These are phyloP conservation scores for Vitis hybrid DNA, from an alignment of 177 flowering plant genomes.

Conservation along the genomic window DNA sequence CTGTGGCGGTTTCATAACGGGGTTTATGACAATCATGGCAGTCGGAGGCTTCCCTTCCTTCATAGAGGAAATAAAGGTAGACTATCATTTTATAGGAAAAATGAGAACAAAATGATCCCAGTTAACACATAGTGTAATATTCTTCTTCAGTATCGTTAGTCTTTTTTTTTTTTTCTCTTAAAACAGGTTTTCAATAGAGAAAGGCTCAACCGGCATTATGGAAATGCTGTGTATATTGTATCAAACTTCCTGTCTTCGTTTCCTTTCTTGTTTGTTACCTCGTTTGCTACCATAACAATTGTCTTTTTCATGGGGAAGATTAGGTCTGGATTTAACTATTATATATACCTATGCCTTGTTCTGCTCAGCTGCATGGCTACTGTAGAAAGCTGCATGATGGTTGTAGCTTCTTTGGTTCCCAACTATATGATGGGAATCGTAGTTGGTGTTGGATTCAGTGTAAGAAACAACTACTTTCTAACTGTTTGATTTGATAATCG, in stretches of 20 bases:
- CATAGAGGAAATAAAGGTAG: slow-evolving; percentile 79
- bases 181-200: slow-evolving; percentile 58
- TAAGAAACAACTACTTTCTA: slow-evolving; percentile 26
- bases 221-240: slow-evolving; percentile 54
- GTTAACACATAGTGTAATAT: no score
- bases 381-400: slow-evolving; percentile 80
- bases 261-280: slow-evolving; percentile 57
- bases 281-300: slow-evolving; percentile 41
- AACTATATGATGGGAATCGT: slow-evolving; percentile 74
- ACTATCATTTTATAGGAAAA: no score
- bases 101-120: no score
- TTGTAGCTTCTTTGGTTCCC: slow-evolving; percentile 78
- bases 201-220: slow-evolving; percentile 70
- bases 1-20: slow-evolving; percentile 64
- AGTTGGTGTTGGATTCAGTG: slow-evolving; percentile 64
- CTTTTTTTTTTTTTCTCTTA: background rate
- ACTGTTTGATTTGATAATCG: background rate
- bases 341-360: slow-evolving; percentile 29
- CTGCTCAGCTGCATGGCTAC: slow-evolving; percentile 49
- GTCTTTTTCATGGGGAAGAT: slow-evolving; percentile 63
- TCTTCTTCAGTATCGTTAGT: no score
- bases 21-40: slow-evolving; percentile 86
- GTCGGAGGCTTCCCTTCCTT: slow-evolving; percentile 86
- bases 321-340: slow-evolving; percentile 37
- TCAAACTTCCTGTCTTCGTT: slow-evolving; percentile 76